Percentiles rank a stretch among this genome's conserved stretches.
Conservation (phyloP, 177 flowering plant species). For the Vitis hybrid region DNA sequence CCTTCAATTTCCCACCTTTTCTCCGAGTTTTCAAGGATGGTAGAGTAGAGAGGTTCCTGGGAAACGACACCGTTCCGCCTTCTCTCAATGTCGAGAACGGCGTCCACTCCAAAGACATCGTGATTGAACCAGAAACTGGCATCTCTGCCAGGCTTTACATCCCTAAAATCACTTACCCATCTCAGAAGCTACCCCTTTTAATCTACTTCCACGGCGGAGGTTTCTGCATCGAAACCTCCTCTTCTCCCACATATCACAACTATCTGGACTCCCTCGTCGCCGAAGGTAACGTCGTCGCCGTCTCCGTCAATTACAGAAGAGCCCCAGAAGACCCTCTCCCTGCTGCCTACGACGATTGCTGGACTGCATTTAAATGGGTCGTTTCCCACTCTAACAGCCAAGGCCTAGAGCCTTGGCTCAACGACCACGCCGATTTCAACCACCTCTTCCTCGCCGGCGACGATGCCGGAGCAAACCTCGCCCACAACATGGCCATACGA, state of each 20-base stretch:
- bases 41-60: background rate
- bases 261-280: constrained; percentile 24
- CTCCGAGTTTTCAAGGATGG: too few species aligned
- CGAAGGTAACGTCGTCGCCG: constrained; percentile 24
- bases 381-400: constrained; percentile 25
- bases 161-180: constrained; percentile 5
- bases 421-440: constrained; percentile 26
- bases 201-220: constrained; percentile 21
- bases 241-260: constrained; percentile 19
- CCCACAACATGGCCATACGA: constrained; percentile 35
- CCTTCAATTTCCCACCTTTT: too few species aligned
- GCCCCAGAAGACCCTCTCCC: constrained; percentile 46
- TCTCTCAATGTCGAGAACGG: background rate
- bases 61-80: background rate
- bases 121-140: background rate
- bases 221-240: constrained; percentile 9
- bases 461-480: constrained; percentile 48
- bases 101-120: constrained; percentile 14
- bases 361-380: constrained; percentile 49
- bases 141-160: constrained; percentile 16
- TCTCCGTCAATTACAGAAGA: constrained; percentile 42
- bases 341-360: constrained; percentile 38
- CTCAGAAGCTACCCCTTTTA: constrained; percentile 5
- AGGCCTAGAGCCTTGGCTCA: constrained; percentile 32
- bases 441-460: constrained; percentile 44